phyloP scores from a whole-genome alignment of 2,329 filamentous ascomycete species.

The Emericellopsis atlantica region DNA sequence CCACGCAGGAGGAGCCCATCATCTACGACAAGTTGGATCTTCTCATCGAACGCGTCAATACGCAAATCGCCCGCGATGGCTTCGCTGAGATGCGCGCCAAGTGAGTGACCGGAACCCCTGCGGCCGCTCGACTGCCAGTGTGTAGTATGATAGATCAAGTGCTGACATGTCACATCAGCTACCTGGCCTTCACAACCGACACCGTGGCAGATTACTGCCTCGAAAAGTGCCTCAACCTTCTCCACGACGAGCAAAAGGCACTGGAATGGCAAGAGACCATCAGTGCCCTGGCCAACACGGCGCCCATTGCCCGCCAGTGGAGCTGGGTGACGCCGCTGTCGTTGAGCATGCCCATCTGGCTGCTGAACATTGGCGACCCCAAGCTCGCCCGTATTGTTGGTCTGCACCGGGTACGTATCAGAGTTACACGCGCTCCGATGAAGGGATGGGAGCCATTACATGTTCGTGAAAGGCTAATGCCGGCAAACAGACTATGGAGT shows the following conservation, averaged over 20 bases:
- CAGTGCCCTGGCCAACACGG: background rate
- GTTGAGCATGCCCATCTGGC: background rate
- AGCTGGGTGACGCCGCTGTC: constrained; percentile 2
- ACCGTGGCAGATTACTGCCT: background rate
- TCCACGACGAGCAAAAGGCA: constrained; percentile 1
- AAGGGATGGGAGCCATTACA: too few species aligned
- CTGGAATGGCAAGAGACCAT: background rate
- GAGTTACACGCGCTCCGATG: too few species aligned
- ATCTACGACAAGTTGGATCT: constrained; percentile 2
- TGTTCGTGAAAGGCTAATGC: too few species aligned
- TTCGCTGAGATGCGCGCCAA: constrained; percentile 1
- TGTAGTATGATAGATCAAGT: background rate
- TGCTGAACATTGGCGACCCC: background rate
- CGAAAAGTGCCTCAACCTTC: background rate
- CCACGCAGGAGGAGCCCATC: background rate
- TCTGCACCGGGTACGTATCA: background rate
- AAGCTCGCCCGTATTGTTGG: background rate
- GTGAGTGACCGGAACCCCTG: background rate
- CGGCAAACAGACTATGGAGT: background rate
- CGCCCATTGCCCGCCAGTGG: constrained; percentile 1
- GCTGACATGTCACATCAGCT: background rate
- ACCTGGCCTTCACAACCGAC: constrained; percentile 1
- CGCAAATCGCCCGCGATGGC: background rate
- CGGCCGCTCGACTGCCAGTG: background rate
- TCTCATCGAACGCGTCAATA: background rate